These are phyloP conservation scores for Xylariales sp. DNA, from an alignment of 2,329 filamentous ascomycete genomes.

Conservation along the genomic window DNA sequence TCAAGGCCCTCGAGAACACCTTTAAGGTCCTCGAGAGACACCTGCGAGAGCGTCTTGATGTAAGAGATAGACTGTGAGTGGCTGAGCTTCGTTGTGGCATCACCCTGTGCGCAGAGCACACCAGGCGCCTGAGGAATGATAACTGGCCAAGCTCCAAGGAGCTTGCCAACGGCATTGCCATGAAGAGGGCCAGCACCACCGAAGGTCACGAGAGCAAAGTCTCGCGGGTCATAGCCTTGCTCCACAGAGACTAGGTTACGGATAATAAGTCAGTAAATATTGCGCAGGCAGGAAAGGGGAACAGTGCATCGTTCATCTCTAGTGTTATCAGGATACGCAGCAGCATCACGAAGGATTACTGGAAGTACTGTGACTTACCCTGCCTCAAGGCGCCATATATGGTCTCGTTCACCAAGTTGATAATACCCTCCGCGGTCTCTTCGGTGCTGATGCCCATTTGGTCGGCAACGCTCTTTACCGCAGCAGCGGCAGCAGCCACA, in stretches of 20 bases:
- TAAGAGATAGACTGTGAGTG: slow-evolving; percentile 41
- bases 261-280: too few relatives aligned
- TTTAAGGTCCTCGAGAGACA: slow-evolving; percentile 26
- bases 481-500: slow-evolving; percentile 32
- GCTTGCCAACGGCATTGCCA: slow-evolving; percentile 43
- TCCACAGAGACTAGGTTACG: slow-evolving; percentile 50
- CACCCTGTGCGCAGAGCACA: slow-evolving; percentile 44
- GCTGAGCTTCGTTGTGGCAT: slow-evolving; percentile 43
- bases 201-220: slow-evolving; percentile 46
- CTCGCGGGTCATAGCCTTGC: slow-evolving; percentile 44
- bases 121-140: slow-evolving; percentile 47
- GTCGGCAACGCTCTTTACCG: slow-evolving; percentile 36
- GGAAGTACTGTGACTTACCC: too few relatives aligned
- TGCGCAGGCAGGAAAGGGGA: too few relatives aligned
- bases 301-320: too few relatives aligned
- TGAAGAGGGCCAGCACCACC: slow-evolving; percentile 48
- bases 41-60: slow-evolving; percentile 34
- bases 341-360: too few relatives aligned
- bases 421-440: slow-evolving; percentile 42
- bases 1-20: slow-evolving; percentile 29
- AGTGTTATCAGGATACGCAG: too few relatives aligned
- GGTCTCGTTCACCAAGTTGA: slow-evolving; percentile 44
- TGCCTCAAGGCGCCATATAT: slow-evolving; percentile 46
- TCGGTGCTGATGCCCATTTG: slow-evolving; percentile 38
- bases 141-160: slow-evolving; percentile 46